Evolutionary conservation across 2,329 filamentous ascomycete genomes (phyloP).

Genomic region (Hymenoscyphus infarciens): DNA sequence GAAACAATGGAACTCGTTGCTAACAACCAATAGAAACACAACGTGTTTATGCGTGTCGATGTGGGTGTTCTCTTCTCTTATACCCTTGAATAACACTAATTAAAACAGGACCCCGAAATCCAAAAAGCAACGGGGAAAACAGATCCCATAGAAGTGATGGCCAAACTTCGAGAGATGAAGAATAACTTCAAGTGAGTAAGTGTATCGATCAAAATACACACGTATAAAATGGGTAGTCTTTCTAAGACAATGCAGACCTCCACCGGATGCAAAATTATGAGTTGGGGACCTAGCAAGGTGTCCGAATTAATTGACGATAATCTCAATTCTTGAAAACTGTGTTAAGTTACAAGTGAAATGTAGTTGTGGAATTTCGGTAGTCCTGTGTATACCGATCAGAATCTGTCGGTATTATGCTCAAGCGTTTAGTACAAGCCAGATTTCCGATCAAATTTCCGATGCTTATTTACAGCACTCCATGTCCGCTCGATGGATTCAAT

Average conservation of each 20-base stretch:
- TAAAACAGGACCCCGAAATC: slow-evolving; percentile 68
- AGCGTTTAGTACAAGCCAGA: too few species aligned
- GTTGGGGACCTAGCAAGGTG: slow-evolving; percentile 7
- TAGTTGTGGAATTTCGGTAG: too few species aligned
- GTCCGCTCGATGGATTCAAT: too few species aligned
- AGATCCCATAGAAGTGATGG: slow-evolving; percentile 80
- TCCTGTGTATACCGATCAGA: too few species aligned
- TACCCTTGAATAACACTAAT: slow-evolving; percentile 14
- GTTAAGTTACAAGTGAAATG: too few species aligned
- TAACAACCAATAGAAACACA: slow-evolving; percentile 65
- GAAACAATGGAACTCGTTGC: not conserved
- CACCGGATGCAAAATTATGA: slow-evolving; percentile 15
- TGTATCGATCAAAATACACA: slow-evolving; percentile 10
- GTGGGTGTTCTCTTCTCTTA: slow-evolving; percentile 45
- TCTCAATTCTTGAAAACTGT: too few species aligned
- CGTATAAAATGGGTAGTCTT: not conserved
- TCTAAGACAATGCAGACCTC: slow-evolving; percentile 14
- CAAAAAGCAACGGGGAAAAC: slow-evolving; percentile 80
- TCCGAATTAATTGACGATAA: not conserved
- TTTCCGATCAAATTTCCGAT: too few species aligned
- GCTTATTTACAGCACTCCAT: too few species aligned
- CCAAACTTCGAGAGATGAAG: slow-evolving; percentile 84
- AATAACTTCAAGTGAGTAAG: slow-evolving; percentile 48
- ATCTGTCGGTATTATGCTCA: too few species aligned
- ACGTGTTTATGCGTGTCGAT: slow-evolving; percentile 90